Evolutionary conservation across 2,329 filamentous ascomycete species (phyloP), one percentile per base, ranked within the genome.

Genomic region (Diaporthe aspalathi): DNA sequence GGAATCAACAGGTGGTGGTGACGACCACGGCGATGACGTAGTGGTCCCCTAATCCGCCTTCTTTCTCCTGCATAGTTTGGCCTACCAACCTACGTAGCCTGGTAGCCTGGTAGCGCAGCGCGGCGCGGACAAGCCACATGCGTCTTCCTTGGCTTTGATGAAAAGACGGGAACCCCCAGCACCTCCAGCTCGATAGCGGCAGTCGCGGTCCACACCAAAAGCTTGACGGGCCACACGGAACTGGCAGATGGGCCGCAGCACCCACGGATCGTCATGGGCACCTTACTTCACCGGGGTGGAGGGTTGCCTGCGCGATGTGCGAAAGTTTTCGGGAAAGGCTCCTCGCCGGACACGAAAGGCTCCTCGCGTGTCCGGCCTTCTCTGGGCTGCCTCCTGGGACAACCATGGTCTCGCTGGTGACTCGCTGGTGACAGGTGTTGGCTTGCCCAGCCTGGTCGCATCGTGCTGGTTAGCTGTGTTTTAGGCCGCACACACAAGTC

Each of bases 1-100:
- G 24, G 32, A 47, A 47, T n/a, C n/a, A n/a, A n/a, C 27, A 5
- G 35, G 35, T 8, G 29, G 43, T 38, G 7, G 45, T 65, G 60
- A 38, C 60, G 60, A 24, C 29, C 43, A 17, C 22, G 67, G 67
- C 53, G 24, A 60, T 68, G 67, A 68, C 67, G 67, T 68, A 68
- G 53, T 20, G 17, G 53, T 68, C 67, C 43, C 43, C 27, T 43
- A 50, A 16, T 20, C 9, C n/a, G 53, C 67, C 32, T 24, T 32
- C 29, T 50, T 50, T 65, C n/a, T 38, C 24, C 22, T 60, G 56
- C 38, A 45, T 45, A 45, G 8, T 12, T 40, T 27, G 20, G 35
- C 27, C n/a, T 47, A 49, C 35, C n/a, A n/a, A n/a, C n/a, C n/a
- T n/a, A n/a, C n/a, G n/a, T n/a, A n/a, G n/a, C n/a, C n/a, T n/a